Evolutionary conservation across 78 protist genomes (phyloP).

Genomic region (Parvularia atlantis): DNA sequence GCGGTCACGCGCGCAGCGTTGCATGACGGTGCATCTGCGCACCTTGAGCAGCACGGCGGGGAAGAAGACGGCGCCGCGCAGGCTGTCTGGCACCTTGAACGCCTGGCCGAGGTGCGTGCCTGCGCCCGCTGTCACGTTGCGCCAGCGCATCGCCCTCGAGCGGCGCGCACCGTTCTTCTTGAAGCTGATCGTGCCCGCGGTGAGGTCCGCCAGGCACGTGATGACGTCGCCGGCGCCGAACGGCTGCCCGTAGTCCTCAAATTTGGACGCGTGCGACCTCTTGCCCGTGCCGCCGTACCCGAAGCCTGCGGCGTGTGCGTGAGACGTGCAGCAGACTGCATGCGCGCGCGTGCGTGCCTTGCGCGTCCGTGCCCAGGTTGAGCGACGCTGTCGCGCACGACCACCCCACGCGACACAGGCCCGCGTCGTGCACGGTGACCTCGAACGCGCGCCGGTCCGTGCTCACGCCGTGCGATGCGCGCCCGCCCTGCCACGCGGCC

Average conservation of each 20-base stretch:
- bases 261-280: slow-evolving; percentile 25
- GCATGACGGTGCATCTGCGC: too few species aligned
- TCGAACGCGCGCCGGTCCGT: slow-evolving; percentile 31
- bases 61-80: slow-evolving; percentile 11
- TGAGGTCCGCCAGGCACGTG: slow-evolving; percentile 39
- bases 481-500: slow-evolving; percentile 32
- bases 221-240: slow-evolving; percentile 45
- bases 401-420: slow-evolving; percentile 63
- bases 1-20: too few species aligned
- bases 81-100: slow-evolving; percentile 4
- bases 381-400: slow-evolving; percentile 13
- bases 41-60: slow-evolving; percentile 37
- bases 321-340: neutral
- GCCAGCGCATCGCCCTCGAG: too few species aligned
- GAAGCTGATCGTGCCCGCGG: slow-evolving; percentile 20
- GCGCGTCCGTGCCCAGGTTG: slow-evolving; percentile 56
- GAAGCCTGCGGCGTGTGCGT: neutral
- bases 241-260: slow-evolving; percentile 46
- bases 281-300: slow-evolving; percentile 65
- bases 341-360: neutral
- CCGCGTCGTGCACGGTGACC: slow-evolving; percentile 50
- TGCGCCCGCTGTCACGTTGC: neutral
- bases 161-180: slow-evolving; percentile 44
- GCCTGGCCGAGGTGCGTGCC: slow-evolving; percentile 49
- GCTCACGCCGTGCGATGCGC: slow-evolving; percentile 32